Conservation (phyloP, 129 eudicot species). For the Flaveria trinervia region DNA sequence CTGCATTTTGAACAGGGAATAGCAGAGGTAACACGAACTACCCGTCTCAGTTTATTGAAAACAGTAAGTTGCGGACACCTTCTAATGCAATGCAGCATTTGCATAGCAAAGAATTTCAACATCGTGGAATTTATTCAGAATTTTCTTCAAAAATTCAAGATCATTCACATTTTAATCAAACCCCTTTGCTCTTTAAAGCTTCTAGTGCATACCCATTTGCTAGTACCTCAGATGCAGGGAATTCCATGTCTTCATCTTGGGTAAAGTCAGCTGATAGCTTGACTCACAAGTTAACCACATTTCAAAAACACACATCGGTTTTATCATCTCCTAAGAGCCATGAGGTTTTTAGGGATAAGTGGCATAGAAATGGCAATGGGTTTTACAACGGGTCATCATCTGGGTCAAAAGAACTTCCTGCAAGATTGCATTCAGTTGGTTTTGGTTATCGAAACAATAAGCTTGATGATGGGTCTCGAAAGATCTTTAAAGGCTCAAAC, state of each 20-base stretch:
- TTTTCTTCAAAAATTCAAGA: conserved; percentile 39
- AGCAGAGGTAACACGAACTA: conserved; percentile 37
- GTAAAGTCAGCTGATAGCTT: conserved; percentile 45
- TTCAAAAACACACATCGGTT: conserved; percentile 45
- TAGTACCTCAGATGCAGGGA: conserved; percentile 46
- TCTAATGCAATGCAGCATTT: conserved; percentile 18
- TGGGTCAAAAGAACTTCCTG: conserved; percentile 46
- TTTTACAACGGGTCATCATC: conserved; percentile 64
- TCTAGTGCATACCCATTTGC: conserved; percentile 44
- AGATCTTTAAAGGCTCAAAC: conserved; percentile 39
- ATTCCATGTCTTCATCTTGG: conserved; percentile 48
- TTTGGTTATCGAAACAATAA: conserved; percentile 49
- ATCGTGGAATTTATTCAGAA: conserved; percentile 43
- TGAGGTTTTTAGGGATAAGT: conserved; percentile 45
- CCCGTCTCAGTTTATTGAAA: conserved; percentile 17
- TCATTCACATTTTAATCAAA: conserved; percentile 36
- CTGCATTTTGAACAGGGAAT: conserved; percentile 52
- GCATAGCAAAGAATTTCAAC: conserved; percentile 30
- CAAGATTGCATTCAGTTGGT: conserved; percentile 38
- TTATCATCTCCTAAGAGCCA: conserved; percentile 50
- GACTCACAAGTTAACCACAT: conserved; percentile 49
- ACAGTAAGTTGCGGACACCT: conserved; percentile 18
- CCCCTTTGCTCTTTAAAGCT: conserved; percentile 39
- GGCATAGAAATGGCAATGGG: conserved; percentile 56
- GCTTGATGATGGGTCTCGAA: conserved; percentile 35